These are phyloP conservation scores for Bauhinia variegata DNA, from an alignment of 306 rosid genomes.

Conservation along the genomic window DNA sequence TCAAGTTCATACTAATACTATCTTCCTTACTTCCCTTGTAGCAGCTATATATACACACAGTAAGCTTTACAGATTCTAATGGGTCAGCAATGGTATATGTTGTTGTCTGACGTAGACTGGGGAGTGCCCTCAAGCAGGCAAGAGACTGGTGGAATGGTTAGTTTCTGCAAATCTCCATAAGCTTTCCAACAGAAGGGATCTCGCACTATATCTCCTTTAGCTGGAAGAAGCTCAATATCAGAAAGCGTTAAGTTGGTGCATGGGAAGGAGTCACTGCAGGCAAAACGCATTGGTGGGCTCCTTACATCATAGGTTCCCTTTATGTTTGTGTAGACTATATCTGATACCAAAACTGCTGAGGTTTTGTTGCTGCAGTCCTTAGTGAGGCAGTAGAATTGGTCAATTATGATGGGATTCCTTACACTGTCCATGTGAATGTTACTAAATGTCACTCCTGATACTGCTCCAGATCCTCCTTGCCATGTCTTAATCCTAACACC, in stretches of 20 bases:
- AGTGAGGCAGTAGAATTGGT: conserved; percentile 77
- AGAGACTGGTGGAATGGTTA: conserved; percentile 77
- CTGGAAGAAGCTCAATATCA: conserved; percentile 86
- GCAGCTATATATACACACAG: conserved; percentile 26
- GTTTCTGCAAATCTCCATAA: conserved; percentile 64
- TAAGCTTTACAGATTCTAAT: background rate
- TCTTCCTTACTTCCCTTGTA: conserved; percentile 27
- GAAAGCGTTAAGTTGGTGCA: conserved; percentile 86
- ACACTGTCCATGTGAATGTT: conserved; percentile 82
- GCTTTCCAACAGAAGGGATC: conserved; percentile 93
- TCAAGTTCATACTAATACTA: conserved; percentile 22
- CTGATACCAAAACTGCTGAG: conserved; percentile 71
- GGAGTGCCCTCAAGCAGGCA: conserved; percentile 78
- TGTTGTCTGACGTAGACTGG: conserved; percentile 45
- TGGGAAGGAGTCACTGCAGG: conserved; percentile 81
- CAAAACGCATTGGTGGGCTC: conserved; percentile 84
- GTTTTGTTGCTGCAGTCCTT: conserved; percentile 69
- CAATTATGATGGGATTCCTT: conserved; percentile 76
- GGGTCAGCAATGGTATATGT: conserved; percentile 53
- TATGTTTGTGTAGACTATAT: conserved; percentile 66
- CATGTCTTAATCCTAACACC: conserved; percentile 94
- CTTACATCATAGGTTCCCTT: conserved; percentile 82
- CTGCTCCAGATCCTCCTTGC: conserved; percentile 92
- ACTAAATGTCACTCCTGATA: conserved; percentile 67
- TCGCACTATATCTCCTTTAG: conserved; percentile 56